These are phyloP conservation scores for Diplogelasinospora grovesii DNA, from an alignment of 495 filamentous ascomycete genomes.

Conservation along the genomic window DNA sequence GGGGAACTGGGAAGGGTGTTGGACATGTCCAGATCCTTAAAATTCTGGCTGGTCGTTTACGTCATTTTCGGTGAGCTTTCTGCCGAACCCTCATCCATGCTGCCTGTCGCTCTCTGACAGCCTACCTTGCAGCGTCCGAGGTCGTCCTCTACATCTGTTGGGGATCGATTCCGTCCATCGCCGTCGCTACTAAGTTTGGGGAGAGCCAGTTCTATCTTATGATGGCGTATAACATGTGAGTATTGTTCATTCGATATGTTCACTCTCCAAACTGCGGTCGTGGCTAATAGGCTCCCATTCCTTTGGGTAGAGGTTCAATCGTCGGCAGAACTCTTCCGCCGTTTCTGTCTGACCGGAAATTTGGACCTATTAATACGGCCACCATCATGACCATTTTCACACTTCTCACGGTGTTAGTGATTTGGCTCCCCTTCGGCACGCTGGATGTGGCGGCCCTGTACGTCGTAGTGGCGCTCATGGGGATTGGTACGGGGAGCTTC, in stretches of 20 bases:
- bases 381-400: constrained; percentile 23
- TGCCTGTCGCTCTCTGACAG: constrained; percentile 1
- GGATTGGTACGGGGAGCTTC: constrained; percentile 23
- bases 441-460: constrained; percentile 12
- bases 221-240: constrained; percentile 30
- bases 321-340: constrained; percentile 20
- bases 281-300: background rate
- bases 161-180: constrained; percentile 26
- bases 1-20: constrained; percentile 2
- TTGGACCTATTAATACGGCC: constrained; percentile 23
- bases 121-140: constrained; percentile 17
- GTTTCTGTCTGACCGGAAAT: constrained; percentile 17
- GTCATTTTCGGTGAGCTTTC: constrained; percentile 21
- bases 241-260: background rate
- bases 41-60: constrained; percentile 22
- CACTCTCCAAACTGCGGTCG: too few species aligned
- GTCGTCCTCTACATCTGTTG: constrained; percentile 26
- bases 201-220: constrained; percentile 23
- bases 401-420: constrained; percentile 11
- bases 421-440: constrained; percentile 23
- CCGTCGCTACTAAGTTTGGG: constrained; percentile 15
- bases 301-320: constrained; percentile 18
- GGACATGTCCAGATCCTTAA: constrained; percentile 7
- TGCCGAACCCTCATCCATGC: background rate
- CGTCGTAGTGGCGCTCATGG: constrained; percentile 19